A percentile compares a stretch with the other conserved stretches of the same genome.
Conservation (phyloP, 2,329 filamentous ascomycete species). For the Fusarium tupiense region DNA sequence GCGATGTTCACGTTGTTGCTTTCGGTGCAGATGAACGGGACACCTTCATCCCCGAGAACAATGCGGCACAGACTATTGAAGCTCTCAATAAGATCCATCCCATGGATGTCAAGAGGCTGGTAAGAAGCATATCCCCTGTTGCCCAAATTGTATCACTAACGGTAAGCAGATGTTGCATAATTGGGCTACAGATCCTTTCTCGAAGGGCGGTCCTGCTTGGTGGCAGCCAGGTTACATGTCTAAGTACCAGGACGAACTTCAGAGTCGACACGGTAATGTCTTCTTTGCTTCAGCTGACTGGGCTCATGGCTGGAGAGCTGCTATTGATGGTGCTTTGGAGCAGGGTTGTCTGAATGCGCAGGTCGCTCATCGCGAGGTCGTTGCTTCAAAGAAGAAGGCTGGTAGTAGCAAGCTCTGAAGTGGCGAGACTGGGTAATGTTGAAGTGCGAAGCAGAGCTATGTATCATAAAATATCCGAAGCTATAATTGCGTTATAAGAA, state of each 20-base stretch:
- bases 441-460: too few species aligned
- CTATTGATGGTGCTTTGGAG: background rate
- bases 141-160: background rate
- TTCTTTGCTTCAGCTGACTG: background rate
- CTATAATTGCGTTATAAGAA: background rate
- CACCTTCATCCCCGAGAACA: background rate
- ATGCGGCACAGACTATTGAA: background rate
- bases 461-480: background rate
- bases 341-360: background rate
- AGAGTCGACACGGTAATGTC: background rate
- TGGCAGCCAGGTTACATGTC: background rate
- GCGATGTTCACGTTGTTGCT: background rate
- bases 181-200: background rate
- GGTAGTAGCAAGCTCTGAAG: background rate
- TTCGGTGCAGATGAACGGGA: background rate
- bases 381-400: background rate
- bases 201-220: background rate
- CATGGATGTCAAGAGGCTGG: background rate
- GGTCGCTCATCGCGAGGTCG: background rate
- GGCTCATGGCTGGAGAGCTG: background rate
- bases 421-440: rapidly evolving
- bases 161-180: background rate
- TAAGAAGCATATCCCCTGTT: too few species aligned
- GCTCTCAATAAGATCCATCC: background rate
- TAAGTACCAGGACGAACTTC: background rate